Evolutionary conservation across 2,329 filamentous ascomycete species (phyloP).

Genomic region (Phyllosticta citribraziliensis): DNA sequence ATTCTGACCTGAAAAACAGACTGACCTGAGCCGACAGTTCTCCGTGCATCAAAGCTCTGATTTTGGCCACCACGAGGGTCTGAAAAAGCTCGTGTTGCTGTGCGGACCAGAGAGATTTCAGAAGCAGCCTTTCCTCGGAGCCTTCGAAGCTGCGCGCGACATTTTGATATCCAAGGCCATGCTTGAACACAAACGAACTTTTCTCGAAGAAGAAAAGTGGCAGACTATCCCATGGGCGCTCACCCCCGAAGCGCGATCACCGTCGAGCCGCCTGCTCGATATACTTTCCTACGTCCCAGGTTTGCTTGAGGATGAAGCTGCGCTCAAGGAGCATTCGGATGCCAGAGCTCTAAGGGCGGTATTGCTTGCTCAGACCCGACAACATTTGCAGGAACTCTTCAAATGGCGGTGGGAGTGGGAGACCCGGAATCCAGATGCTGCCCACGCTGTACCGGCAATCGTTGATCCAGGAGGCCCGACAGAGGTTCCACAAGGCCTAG

Average conservation of each 20-base stretch:
- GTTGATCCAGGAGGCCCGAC: neutral
- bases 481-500: conserved; percentile 1
- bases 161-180: conserved; percentile 11
- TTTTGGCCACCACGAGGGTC: conserved; percentile 10
- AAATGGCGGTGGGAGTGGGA: conserved; percentile 14
- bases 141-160: conserved; percentile 12
- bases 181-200: conserved; percentile 11
- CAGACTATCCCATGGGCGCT: conserved; percentile 12
- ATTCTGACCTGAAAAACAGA: neutral
- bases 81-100: conserved; percentile 11
- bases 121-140: conserved; percentile 6
- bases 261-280: conserved; percentile 10
- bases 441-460: conserved; percentile 6
- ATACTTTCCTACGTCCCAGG: conserved; percentile 12
- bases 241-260: conserved; percentile 6
- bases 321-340: conserved; percentile 3
- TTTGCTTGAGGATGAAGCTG: conserved; percentile 8
- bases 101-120: conserved; percentile 10
- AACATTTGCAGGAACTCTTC: conserved; percentile 9
- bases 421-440: conserved; percentile 8
- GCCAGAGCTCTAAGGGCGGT: neutral
- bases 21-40: conserved; percentile 1
- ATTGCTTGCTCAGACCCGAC: conserved; percentile 8
- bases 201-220: conserved; percentile 11
- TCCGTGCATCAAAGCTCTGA: conserved; percentile 7